A percentile compares a stretch with the other conserved stretches of the same genome.
Evolutionary conservation across 495 filamentous ascomycete genomes (phyloP).

Genomic region (Tetracladium setigerum): DNA sequence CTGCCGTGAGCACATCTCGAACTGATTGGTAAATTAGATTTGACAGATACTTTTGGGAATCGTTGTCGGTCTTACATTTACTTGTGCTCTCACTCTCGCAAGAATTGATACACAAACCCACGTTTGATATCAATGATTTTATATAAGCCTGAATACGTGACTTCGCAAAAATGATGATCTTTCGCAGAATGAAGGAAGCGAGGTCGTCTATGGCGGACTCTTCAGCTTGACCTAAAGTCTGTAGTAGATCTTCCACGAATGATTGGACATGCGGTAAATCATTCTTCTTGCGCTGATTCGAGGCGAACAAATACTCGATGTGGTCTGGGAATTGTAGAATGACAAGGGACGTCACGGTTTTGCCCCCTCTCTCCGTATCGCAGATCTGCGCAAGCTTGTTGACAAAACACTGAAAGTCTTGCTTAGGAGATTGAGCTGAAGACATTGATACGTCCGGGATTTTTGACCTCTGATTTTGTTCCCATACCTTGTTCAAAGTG

Average conservation of each 20-base stretch:
- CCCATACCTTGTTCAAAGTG: neutral
- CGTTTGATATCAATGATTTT: neutral
- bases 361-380: slow-evolving; percentile 10
- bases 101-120: neutral
- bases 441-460: neutral
- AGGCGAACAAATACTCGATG: slow-evolving; percentile 18
- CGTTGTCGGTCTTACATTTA: neutral
- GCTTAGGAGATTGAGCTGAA: slow-evolving; percentile 9
- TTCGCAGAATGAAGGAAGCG: slow-evolving; percentile 2
- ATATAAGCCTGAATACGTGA: neutral
- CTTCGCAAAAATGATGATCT: neutral
- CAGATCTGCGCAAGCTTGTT: slow-evolving; percentile 26
- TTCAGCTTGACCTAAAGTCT: neutral
- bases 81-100: neutral
- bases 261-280: neutral
- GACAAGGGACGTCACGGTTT: slow-evolving; percentile 18
- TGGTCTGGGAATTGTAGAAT: slow-evolving; percentile 10
- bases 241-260: slow-evolving; percentile 4
- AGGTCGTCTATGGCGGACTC: neutral
- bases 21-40: neutral
- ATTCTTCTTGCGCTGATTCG: slow-evolving; percentile 8
- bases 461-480: neutral
- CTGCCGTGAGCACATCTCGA: neutral
- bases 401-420: slow-evolving; percentile 18
- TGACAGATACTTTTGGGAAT: neutral